phyloP scores from a whole-genome alignment of 208 protist genomes.

The Wallacemonas sp. region DNA sequence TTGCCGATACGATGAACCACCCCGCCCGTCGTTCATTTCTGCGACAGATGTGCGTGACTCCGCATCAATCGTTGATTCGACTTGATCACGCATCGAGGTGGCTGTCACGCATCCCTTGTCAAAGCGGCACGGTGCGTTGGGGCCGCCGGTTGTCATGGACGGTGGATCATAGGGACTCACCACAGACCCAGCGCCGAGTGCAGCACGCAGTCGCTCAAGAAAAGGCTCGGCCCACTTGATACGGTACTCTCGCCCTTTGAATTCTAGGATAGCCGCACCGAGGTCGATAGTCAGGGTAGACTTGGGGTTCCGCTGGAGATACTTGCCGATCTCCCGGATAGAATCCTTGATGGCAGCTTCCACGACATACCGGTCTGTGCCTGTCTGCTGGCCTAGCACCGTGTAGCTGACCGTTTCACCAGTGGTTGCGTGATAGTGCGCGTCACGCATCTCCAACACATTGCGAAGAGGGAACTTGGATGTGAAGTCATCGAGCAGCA shows the following conservation, averaged over 20 bases:
- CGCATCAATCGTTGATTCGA: constrained; percentile 38
- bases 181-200: constrained; percentile 29
- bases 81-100: constrained; percentile 23
- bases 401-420: constrained; percentile 43
- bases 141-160: constrained; percentile 56
- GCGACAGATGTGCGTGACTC: constrained; percentile 59
- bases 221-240: constrained; percentile 74
- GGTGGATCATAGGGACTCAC: constrained; percentile 66
- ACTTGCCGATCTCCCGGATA: constrained; percentile 83
- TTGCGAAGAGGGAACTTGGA: constrained; percentile 82
- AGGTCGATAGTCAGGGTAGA: constrained; percentile 73
- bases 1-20: constrained; percentile 52
- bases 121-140: constrained; percentile 49
- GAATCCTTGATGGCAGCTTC: constrained; percentile 79
- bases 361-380: constrained; percentile 62
- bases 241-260: constrained; percentile 62
- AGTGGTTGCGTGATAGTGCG: constrained; percentile 79
- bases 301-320: constrained; percentile 57
- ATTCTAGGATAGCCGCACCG: constrained; percentile 65
- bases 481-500: constrained; percentile 79
- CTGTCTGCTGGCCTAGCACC: constrained; percentile 32
- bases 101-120: constrained; percentile 45
- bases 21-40: constrained; percentile 68
- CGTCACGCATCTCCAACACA: constrained; percentile 68
- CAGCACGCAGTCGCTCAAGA: constrained; percentile 29